phyloP scores from a whole-genome alignment of 73 alveolate genomes.

The Symbiodinium natans region DNA sequence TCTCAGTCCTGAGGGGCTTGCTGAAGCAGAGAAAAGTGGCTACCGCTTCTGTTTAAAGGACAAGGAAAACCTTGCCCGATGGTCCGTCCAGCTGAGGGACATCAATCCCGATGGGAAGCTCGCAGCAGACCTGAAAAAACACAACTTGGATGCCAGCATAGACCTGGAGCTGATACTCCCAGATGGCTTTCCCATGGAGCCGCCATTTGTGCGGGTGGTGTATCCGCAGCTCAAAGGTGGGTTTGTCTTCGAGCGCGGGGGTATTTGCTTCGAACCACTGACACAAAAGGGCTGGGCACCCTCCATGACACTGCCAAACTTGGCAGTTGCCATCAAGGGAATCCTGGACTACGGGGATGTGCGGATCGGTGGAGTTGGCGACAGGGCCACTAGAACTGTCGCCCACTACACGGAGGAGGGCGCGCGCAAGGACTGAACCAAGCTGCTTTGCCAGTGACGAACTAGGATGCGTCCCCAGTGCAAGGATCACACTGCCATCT shows the following conservation, averaged over 20 bases:
- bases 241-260: slow-evolving; percentile 63
- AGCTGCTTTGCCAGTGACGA: not conserved
- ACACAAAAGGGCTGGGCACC: slow-evolving; percentile 78
- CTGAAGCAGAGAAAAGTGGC: slow-evolving; percentile 60
- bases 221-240: slow-evolving; percentile 74
- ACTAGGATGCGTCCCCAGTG: not conserved
- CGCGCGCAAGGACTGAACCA: slow-evolving; percentile 43
- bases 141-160: slow-evolving; percentile 28
- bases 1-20: slow-evolving; percentile 41
- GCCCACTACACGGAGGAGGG: slow-evolving; percentile 77
- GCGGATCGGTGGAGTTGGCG: slow-evolving; percentile 78
- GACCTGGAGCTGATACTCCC: slow-evolving; percentile 52
- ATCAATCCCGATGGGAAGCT: slow-evolving; percentile 51
- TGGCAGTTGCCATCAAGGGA: slow-evolving; percentile 78
- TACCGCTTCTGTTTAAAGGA: slow-evolving; percentile 48
- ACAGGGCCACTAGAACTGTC: slow-evolving; percentile 67
- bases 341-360: slow-evolving; percentile 83
- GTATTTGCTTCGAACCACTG: slow-evolving; percentile 69
- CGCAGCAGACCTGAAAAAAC: slow-evolving; percentile 46
- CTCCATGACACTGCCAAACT: slow-evolving; percentile 64
- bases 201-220: slow-evolving; percentile 57
- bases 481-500: slow-evolving; percentile 71
- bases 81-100: slow-evolving; percentile 46
- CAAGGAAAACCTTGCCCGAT: slow-evolving; percentile 42
- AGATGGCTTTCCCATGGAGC: slow-evolving; percentile 77